phyloP scores from a whole-genome alignment of 1,139 yeast species.

The Yamadazyma spencermartinsiae region DNA sequence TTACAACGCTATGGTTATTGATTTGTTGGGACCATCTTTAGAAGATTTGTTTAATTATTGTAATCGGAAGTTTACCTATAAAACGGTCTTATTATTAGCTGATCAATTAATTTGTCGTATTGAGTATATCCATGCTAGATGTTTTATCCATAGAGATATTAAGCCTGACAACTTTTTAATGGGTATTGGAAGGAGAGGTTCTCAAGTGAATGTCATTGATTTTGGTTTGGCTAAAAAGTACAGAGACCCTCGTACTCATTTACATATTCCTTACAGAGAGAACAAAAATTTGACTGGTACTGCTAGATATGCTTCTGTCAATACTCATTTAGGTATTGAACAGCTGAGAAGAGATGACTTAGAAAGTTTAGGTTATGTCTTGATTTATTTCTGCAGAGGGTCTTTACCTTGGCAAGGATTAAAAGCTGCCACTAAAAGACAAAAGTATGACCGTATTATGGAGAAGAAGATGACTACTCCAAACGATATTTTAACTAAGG shows the following conservation, averaged over 20 bases:
- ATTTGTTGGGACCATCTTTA: constrained; percentile 89
- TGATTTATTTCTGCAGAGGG: constrained; percentile 93
- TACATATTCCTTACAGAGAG: constrained; percentile 95
- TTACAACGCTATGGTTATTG: constrained; percentile 96
- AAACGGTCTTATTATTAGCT: constrained; percentile 88
- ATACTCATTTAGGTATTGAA: constrained; percentile 95
- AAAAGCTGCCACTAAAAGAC: constrained; percentile 95
- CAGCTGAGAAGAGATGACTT: constrained; percentile 96
- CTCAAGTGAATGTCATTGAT: constrained; percentile 94
- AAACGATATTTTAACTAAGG: constrained; percentile 84
- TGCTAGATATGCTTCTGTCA: constrained; percentile 93
- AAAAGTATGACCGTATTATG: constrained; percentile 94
- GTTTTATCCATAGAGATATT: constrained; percentile 88
- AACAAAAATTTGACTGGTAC: constrained; percentile 96
- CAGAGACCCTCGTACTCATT: constrained; percentile 92
- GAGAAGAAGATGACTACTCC: constrained; percentile 95
- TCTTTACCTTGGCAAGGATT: constrained; percentile 98
- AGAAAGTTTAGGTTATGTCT: constrained; percentile 92
- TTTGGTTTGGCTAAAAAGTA: constrained; percentile 96
- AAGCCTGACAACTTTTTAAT: constrained; percentile 96
- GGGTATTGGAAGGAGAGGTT: constrained; percentile 96
- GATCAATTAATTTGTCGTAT: constrained; percentile 93
- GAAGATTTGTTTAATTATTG: constrained; percentile 97
- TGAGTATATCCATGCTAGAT: constrained; percentile 93
- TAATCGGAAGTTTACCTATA: constrained; percentile 87